These are phyloP conservation scores for Citrus sinensis DNA, from an alignment of 345 rosid genomes.

Conservation along the genomic window DVS_A1.0 CM039166.1:15304501-15305000, in stretches of 20 bases:
- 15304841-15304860: conserved; percentile 3
- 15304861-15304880: conserved; percentile 21
- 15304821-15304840: conserved; percentile 39
- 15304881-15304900: conserved; percentile 35
- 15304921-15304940: conserved; percentile 30
- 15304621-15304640: conserved; percentile 40
- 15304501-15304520: conserved; percentile 10
- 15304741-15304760: conserved; percentile 38
- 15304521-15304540: conserved; percentile 44
- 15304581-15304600: conserved; percentile 38
- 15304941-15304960: neutral
- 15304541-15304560: conserved; percentile 17
- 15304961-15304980: conserved; percentile 8
- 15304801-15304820: conserved; percentile 30
- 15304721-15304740: conserved; percentile 20
- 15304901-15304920: conserved; percentile 19
- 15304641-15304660: conserved; percentile 28
- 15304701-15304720: conserved; percentile 14
- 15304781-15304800: conserved; percentile 23
- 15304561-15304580: conserved; percentile 44
- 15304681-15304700: conserved; percentile 17
- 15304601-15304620: conserved; percentile 37
- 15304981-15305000: neutral
- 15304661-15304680: conserved; percentile 43
- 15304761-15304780: neutral